Evolutionary conservation across 2,329 filamentous ascomycete species (phyloP), one percentile per base, ranked within the genome.

Genomic region (Penicillium paneum): DNA sequence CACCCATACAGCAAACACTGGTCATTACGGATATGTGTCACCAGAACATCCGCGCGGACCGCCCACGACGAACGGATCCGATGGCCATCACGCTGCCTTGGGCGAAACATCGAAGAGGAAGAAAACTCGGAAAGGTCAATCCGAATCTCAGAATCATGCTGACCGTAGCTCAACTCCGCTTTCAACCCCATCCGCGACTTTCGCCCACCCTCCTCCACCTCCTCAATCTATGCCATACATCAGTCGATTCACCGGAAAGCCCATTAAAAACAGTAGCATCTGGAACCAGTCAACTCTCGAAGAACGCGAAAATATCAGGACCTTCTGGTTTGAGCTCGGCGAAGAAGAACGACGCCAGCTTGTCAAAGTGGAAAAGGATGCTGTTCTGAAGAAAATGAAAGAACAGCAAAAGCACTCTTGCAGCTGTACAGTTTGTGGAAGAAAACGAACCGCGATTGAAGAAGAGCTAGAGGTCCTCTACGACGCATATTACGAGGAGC

Each of bases 371-470:
- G 94, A 99, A 76, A 99, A 99, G 77, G 93, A 99, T 74, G 93
- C 94, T 8, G 94, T 99, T 0, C 78, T 99, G 53, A 91, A 90
- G 70, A 99, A 99, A 80, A 99, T 99, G 94, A 99, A 99, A 80
- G 94, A 99, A 74, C 94, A 99, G 74, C 94, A 99, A 74, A 97
- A 97, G 75, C 92, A 97, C 73, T 97, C 93, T 2, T 99, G 94
- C 79, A 97, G 92, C 72, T 99, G 94, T 75, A 95, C 91, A 5
- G 93, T 99, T 38, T 99, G 94, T 73, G 94, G 94, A 49, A 85
- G 94, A 62, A 99, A 99, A 78, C 86, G 94, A 50, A 96, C 89
- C 12, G 94, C 94, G 36, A 99, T 99, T 64, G 94, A 99, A 75
- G 94, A 99, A 76, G 94, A 99, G 74, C 81, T 99, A 12, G 94